phyloP scores from a whole-genome alignment of 2,329 filamentous ascomycete species.

The Colletotrichum ledebouriae region DNA sequence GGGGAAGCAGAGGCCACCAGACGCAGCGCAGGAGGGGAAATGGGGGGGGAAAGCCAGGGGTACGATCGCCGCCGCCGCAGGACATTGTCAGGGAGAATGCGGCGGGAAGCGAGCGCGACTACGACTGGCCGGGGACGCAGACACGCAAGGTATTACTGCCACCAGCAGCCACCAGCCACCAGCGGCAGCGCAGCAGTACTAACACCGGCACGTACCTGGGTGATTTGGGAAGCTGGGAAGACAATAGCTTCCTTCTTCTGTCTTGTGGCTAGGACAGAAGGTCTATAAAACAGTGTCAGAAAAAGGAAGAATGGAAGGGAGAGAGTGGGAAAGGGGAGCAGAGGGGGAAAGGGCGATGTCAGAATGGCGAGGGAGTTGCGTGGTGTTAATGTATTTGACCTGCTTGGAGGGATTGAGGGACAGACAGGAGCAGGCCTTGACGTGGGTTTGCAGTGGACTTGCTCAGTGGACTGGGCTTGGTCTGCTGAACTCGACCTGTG shows the following conservation, averaged over 20 bases:
- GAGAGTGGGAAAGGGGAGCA: constrained; percentile 37
- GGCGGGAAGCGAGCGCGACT: neutral
- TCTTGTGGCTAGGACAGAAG: constrained; percentile 37
- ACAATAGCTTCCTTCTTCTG: constrained; percentile 40
- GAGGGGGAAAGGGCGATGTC: neutral
- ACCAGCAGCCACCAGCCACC: too few relatives aligned
- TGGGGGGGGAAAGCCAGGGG: constrained; percentile 36
- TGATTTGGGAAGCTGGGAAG: constrained; percentile 28
- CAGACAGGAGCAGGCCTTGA: too few relatives aligned
- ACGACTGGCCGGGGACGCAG: neutral
- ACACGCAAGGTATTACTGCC: neutral
- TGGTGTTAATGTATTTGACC: constrained; percentile 40
- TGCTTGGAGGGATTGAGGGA: neutral
- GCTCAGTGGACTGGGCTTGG: constrained; percentile 5
- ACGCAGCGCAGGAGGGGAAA: constrained; percentile 22
- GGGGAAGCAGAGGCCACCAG: constrained; percentile 19
- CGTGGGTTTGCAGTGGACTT: neutral
- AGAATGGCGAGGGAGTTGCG: constrained; percentile 15
- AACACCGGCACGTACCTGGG: constrained; percentile 32
- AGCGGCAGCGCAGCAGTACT: neutral
- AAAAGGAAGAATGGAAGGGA: constrained; percentile 41
- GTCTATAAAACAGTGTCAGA: constrained; percentile 37
- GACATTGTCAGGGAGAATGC: constrained; percentile 19
- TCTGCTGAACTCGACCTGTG: constrained; percentile 14
- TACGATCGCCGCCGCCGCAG: constrained; percentile 23